A percentile compares a stretch with the other conserved stretches of the same genome.
phyloP scores from a whole-genome alignment of 345 rosid species.

The Noccaea bulbosa region DNA sequence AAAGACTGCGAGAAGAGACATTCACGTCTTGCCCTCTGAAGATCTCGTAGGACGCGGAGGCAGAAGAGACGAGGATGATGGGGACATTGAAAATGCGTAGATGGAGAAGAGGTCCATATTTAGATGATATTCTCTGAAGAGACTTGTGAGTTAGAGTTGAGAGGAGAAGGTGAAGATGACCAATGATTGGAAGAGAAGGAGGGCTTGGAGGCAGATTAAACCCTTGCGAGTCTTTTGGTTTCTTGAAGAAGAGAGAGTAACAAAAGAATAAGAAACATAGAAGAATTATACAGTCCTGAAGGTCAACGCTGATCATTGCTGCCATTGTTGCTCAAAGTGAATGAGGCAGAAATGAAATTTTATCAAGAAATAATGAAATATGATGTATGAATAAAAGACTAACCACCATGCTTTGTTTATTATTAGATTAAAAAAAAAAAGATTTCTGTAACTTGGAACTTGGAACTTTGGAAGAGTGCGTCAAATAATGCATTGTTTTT shows the following conservation, averaged over 20 bases:
- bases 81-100: neutral
- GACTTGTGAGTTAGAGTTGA: no score
- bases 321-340: neutral
- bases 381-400: neutral
- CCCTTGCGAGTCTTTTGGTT: neutral
- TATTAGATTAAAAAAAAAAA: neutral
- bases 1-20: neutral
- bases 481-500: no score
- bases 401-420: no score
- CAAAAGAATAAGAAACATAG: neutral
- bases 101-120: neutral
- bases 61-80: neutral
- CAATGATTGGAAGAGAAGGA: neutral
- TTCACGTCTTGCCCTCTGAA: neutral
- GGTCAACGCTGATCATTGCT: neutral
- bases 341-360: no score
- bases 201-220: neutral
- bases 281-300: neutral
- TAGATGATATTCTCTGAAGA: neutral
- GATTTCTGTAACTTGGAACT: no score
- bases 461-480: no score
- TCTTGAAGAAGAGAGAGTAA: neutral
- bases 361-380: no score
- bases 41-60: neutral
- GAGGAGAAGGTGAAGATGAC: neutral